These are phyloP conservation scores for Thermomyces lanuginosus DNA, from an alignment of 2,329 filamentous ascomycete species.

Conservation along the genomic window DNA sequence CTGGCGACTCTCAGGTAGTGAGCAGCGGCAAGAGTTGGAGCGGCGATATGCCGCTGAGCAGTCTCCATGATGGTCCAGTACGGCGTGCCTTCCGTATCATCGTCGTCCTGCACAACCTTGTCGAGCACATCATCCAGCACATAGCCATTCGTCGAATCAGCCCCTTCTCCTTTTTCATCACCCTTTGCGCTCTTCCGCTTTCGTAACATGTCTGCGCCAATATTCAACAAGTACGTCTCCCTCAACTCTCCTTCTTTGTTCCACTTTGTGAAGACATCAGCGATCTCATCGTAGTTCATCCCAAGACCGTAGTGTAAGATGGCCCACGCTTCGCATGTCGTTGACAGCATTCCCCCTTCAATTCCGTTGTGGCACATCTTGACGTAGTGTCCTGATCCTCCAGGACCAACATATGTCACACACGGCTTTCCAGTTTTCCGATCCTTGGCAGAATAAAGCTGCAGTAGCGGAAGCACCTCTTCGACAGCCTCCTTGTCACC, in stretches of 20 bases:
- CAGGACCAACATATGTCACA: slow-evolving; percentile 43
- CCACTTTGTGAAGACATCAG: slow-evolving; percentile 44
- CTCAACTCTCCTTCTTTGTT: slow-evolving; percentile 41
- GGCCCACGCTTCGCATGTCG: slow-evolving; percentile 48
- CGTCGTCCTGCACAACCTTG: slow-evolving; percentile 55
- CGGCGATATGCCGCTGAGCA: slow-evolving; percentile 44
- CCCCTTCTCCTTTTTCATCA: slow-evolving; percentile 18
- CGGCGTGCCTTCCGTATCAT: slow-evolving; percentile 50
- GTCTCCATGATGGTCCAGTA: slow-evolving; percentile 50
- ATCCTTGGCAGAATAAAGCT: slow-evolving; percentile 47
- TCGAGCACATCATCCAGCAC: slow-evolving; percentile 48
- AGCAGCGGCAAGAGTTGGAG: slow-evolving; percentile 45
- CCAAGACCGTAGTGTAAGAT: slow-evolving; percentile 44
- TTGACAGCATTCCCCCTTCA: slow-evolving; percentile 53
- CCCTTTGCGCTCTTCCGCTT: slow-evolving; percentile 30
- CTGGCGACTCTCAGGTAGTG: slow-evolving; percentile 50
- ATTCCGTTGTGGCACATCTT: slow-evolving; percentile 67
- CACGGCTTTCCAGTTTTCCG: slow-evolving; percentile 40
- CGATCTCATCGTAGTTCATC: slow-evolving; percentile 45
- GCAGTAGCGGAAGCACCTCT: slow-evolving; percentile 43
- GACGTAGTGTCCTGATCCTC: slow-evolving; percentile 52
- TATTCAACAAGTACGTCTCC: slow-evolving; percentile 46
- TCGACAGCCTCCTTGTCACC: slow-evolving; percentile 43
- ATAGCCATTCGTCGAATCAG: slow-evolving; percentile 24
- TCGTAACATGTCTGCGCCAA: slow-evolving; percentile 45